A percentile compares a stretch with the other conserved stretches of the same genome.
Evolutionary conservation across 2,329 filamentous ascomycete genomes (phyloP).

Genomic region (Pseudogymnoascus verrucosus): DNA sequence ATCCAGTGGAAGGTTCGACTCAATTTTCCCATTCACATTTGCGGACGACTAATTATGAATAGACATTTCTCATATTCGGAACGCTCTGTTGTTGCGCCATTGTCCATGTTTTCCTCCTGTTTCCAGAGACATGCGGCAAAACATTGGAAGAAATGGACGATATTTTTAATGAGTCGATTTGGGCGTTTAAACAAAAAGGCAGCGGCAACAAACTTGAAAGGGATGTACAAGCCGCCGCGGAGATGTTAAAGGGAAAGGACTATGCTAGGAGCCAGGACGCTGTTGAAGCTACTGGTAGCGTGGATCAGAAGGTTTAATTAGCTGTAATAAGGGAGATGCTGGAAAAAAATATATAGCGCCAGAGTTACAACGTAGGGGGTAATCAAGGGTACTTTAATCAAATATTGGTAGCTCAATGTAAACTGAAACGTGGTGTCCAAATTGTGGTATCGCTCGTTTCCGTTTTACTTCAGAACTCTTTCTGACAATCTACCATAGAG

Average conservation of each 20-base stretch:
- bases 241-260: background rate
- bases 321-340: background rate
- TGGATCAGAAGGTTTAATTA: background rate
- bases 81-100: conserved; percentile 61
- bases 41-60: background rate
- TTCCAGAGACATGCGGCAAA: conserved; percentile 60
- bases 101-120: conserved; percentile 55
- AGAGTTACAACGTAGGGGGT: background rate
- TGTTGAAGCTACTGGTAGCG: background rate
- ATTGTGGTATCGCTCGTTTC: background rate
- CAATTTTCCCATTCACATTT: background rate
- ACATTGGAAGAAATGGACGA: conserved; percentile 66
- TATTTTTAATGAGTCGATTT: conserved; percentile 46
- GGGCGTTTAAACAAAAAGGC: conserved; percentile 8
- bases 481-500: background rate
- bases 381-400: background rate
- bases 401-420: background rate
- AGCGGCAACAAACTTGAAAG: background rate
- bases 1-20: conserved; percentile 42
- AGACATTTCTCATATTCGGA: conserved; percentile 63
- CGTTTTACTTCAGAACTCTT: background rate
- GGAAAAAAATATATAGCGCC: too few species aligned
- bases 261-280: background rate
- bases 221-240: background rate
- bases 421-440: background rate